These are phyloP conservation scores for Cordia subcordata DNA, from an alignment of 257 asterid genomes.

Conservation along the genomic window DNA sequence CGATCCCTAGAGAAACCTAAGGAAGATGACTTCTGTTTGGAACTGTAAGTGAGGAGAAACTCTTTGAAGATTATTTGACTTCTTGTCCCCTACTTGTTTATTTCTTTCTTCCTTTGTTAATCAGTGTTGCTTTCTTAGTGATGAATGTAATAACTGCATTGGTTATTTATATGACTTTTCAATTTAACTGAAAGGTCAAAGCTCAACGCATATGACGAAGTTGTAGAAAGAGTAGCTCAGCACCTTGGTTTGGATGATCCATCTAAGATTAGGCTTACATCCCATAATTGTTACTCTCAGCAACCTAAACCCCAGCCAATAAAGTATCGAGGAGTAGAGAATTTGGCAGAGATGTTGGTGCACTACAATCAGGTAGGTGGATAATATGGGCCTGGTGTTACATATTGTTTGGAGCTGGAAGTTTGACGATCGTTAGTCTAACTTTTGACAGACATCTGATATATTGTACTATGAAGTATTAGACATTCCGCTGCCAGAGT, in stretches of 20 bases:
- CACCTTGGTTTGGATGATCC: constrained; percentile 83
- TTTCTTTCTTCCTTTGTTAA: constrained; percentile 4
- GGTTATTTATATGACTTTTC: background rate
- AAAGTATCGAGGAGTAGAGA: constrained; percentile 81
- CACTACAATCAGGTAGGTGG: constrained; percentile 89
- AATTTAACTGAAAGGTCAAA: constrained; percentile 59
- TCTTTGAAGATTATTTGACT: background rate
- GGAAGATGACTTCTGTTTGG: constrained; percentile 86
- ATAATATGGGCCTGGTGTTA: too few species aligned
- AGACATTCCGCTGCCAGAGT: constrained; percentile 89
- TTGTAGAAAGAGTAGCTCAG: constrained; percentile 87
- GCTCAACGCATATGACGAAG: constrained; percentile 89
- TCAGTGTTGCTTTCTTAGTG: too few species aligned
- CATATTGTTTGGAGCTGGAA: background rate
- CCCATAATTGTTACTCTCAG: constrained; percentile 98
- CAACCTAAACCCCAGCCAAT: constrained; percentile 93
- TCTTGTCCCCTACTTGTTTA: background rate
- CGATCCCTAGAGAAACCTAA: constrained; percentile 85
- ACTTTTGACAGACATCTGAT: constrained; percentile 57
- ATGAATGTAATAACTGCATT: too few species aligned
- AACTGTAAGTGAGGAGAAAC: constrained; percentile 56
- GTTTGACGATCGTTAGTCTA: constrained; percentile 7
- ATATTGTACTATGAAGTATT: constrained; percentile 86
- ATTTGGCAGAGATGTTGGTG: constrained; percentile 85
- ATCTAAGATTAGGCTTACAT: constrained; percentile 88